Evolutionary conservation across 2,329 filamentous ascomycete species (phyloP), one percentile per base, ranked within the genome.

Genomic region (Alternaria solani): DNA sequence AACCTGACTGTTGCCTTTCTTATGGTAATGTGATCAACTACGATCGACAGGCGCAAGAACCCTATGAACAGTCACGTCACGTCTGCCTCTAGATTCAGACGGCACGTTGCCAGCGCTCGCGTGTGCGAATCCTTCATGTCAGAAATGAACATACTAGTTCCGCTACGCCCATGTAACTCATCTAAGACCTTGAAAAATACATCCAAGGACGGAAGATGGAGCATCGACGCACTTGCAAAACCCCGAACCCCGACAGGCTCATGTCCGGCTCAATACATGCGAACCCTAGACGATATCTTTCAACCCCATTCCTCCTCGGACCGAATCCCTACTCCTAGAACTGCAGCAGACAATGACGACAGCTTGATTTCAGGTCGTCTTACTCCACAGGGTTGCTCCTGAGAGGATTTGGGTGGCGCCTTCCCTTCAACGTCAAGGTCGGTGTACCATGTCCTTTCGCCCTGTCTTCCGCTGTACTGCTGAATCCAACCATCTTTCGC

Each of bases 321-420:
- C 42, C 18, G 16, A 28, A 1, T 47, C 30, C 9, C 14, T 2
- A 43, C 18, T 26, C 26, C 32, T 4, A 32, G 16, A 16, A 23
- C 6, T 39, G 14, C 3, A 11, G 18, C 11, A 23, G 30, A 14
- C 11, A 7, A 26, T 26, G 26, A 4, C 11, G 2, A 25, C 39
- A 16, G 11, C 39, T 42, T 42, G 20, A 16, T 25, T 16, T 14
- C 2, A 2, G 14, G 23, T 38, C 34, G 5, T 39, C 12, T 18
- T 20, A 44, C 32, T 59, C 39, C 30, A 53, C 42, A 25, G 66
- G 66, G 20, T 56, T 59, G 47, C 64, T 67, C 52, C 55, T 48
- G n/a, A 75, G 62, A 14, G 72, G 71, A 59, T 75, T 72, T 7
- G 57, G 51, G 55, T 71, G 65, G 34, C 52, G 26, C 1, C 51